Percentiles rank a stretch among this genome's conserved stretches.
These are phyloP conservation scores for Agrocybe praecox DNA, from an alignment of 768 basidiomycete genomes.

Conservation along the genomic window DNA sequence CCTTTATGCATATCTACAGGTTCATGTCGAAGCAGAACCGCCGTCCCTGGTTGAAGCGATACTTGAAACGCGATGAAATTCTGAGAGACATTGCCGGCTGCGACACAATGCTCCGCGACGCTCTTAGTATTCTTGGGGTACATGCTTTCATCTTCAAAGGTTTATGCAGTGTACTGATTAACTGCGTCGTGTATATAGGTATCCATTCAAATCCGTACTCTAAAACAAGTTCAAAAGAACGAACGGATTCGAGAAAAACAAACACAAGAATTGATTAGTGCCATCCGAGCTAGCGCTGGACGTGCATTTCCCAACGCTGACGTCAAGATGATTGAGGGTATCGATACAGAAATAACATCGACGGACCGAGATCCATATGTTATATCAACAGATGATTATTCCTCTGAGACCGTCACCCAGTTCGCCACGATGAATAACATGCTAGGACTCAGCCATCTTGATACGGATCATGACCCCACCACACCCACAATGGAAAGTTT, in stretches of 20 bases:
- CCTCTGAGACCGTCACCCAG: constrained; percentile 16
- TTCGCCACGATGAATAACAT: constrained; percentile 21
- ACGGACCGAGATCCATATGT: constrained; percentile 7
- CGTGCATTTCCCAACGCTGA: neutral
- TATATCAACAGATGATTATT: constrained; percentile 7
- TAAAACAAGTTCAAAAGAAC: constrained; percentile 49
- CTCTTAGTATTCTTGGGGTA: constrained; percentile 59
- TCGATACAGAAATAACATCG: constrained; percentile 5
- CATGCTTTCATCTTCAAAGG: constrained; percentile 11
- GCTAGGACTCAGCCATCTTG: constrained; percentile 15
- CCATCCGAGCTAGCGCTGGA: constrained; percentile 9
- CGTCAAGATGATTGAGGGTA: constrained; percentile 11
- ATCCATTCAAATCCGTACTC: constrained; percentile 45
- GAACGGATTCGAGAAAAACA: constrained; percentile 44
- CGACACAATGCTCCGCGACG: constrained; percentile 57
- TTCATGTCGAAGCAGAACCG: constrained; percentile 62
- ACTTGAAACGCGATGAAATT: constrained; percentile 75
- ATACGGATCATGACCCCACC: constrained; percentile 8
- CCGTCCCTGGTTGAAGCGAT: constrained; percentile 78
- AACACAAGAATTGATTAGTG: constrained; percentile 36
- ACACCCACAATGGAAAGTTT: constrained; percentile 1
- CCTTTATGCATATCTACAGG: constrained; percentile 44
- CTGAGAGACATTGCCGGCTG: constrained; percentile 51
- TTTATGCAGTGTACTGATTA: neutral
- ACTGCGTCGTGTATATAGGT: constrained; percentile 20